Base-by-base conservation (phyloP, 179 eudicot genomes). In the Actinidia chinensis region DNA sequence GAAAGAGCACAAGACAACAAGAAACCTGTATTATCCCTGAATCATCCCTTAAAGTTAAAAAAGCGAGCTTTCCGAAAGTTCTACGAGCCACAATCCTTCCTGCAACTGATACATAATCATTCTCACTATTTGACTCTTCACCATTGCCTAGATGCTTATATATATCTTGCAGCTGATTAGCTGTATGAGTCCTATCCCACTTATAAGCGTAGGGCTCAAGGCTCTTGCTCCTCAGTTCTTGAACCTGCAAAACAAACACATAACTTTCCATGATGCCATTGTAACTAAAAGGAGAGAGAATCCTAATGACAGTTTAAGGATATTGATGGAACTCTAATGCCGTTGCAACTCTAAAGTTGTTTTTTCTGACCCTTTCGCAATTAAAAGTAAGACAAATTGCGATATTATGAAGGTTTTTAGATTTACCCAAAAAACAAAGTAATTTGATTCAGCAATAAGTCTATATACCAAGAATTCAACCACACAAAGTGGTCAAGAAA, bases 71-170 rank as follows among this genome's bases (percentile, higher is more conserved):
- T 25, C 99, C 98, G 74, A 95, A 95, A 48, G 97, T 92, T 28
- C 99, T 88, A 46, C 97, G 98, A 76, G 93, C 91, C 83, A 94
- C 88, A 54, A 95, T 91, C 76, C 99, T 90, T 40, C 99, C 99
- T 15, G 97, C 86, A 43, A 95, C 86, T 18, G 99, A 92, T 12
- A 95, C 96, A 42, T 58, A 33, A 81, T 87, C 93, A 73, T 69
- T 77, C 50, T 84, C 83, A 64, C 72, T 10, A 28, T 82, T 84
- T 14, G 90, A 84, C 79, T 89, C 97, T 69, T 95, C 87, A 54
- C 97, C 99, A 65, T 82, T 88, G 40, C 75, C 87, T 52, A 95
- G 79, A 50, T 92, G 73, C 82, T 77, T 83, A 76, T 95, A 95
- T 43, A 78, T 78, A 10, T 85, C 88, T 77, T 94, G 99, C 52